phyloP scores from a whole-genome alignment of 345 rosid genomes.

The Bruguiera parviflora region DNA sequence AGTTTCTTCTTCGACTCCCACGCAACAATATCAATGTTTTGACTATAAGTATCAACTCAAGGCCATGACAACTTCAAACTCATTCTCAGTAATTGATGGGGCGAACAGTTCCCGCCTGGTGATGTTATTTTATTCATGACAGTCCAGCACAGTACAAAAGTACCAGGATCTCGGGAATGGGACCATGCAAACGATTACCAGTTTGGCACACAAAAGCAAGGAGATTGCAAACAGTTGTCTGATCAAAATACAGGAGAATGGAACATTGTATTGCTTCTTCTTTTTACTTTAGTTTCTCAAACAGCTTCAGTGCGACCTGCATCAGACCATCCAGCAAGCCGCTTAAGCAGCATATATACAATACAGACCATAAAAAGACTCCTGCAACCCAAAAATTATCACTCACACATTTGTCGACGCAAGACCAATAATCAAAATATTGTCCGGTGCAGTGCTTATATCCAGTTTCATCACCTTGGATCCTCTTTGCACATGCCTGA shows the following conservation, averaged over 20 bases:
- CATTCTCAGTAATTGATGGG: too few species aligned
- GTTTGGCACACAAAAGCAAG: neutral
- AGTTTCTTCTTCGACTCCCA: too few species aligned
- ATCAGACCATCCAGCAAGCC: neutral
- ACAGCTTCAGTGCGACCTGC: conserved; percentile 68
- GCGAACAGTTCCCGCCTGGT: too few species aligned
- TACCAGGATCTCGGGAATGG: neutral
- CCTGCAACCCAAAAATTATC: neutral
- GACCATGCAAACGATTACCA: neutral
- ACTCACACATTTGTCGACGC: conserved; percentile 86
- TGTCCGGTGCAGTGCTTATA: conserved; percentile 94
- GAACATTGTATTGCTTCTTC: neutral
- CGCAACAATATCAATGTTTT: too few species aligned
- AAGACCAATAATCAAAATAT: conserved; percentile 77
- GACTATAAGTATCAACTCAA: too few species aligned
- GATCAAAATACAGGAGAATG: neutral
- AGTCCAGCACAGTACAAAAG: too few species aligned
- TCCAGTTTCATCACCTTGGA: conserved; percentile 73
- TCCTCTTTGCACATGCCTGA: conserved; percentile 90
- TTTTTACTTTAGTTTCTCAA: conserved; percentile 50
- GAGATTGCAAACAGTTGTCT: neutral
- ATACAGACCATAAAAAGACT: neutral
- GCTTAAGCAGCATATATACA: neutral
- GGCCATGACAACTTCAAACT: too few species aligned
- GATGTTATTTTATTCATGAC: too few species aligned